Evolutionary conservation across 352 stramenopile genomes (phyloP), one percentile per base, ranked within the genome.

Genomic region (Phytopythium montanum): DNA sequence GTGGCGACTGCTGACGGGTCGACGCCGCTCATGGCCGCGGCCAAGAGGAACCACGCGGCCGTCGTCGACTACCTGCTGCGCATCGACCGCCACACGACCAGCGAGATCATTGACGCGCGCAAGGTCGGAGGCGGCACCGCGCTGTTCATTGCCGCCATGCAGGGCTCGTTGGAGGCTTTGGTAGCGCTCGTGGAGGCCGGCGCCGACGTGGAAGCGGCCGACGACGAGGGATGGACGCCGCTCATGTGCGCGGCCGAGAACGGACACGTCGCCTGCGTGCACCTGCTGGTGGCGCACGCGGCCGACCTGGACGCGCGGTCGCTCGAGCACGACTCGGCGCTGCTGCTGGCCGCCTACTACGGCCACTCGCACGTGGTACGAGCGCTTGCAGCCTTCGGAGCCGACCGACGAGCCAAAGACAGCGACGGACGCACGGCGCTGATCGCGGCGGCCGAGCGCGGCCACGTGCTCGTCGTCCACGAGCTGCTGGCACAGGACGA

Each of bases 181-280:
- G 46, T 21, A 13, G 42, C 34, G 26, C 63, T 74, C 10, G 33
- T 74, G 18, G 42, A 53, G 16, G 63, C 52, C 34, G 63, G 64
- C 18, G 54, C 64, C 14, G 64, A 84, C 0, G 42, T 85, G 9
- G 78, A 91, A 39, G 59, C 67, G 12, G 73, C 70, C 5, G 81
- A 91, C 57, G 59, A 70, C 2, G 68, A 74, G 55, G 77, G 73
- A 0, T 88, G 72, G 79, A 88, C 79, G 18, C 75, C 76, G 33
- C 61, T 88, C 13, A 73, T 88, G 57, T 86, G 75, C 62, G 76
- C 80, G n/a, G 73, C 80, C 9, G 75, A 73, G 6, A 90, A 86
- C 36, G 75, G 72, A 26, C 68, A 92, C 61, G 64, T 67, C 7
- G 56, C 64, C 16, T 44, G 85, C 39, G 65, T 85, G 2, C 48